phyloP scores from a whole-genome alignment of 495 filamentous ascomycete genomes.

The Aspergillus diversus region DNA sequence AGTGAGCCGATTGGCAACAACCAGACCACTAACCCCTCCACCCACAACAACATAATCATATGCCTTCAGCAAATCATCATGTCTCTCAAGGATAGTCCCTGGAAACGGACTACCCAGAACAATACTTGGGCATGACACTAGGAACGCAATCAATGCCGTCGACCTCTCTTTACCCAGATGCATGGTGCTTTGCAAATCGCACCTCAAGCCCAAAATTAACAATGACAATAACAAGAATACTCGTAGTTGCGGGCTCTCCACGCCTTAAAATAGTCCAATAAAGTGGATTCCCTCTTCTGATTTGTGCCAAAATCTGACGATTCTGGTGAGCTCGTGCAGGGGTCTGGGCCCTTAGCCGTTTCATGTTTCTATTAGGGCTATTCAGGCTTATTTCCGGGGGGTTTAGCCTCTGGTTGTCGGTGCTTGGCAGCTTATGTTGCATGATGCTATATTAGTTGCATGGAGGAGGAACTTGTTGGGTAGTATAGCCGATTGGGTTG shows the following conservation, averaged over 20 bases:
- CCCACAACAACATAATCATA: slow-evolving; percentile 28
- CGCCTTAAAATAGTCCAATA: neutral
- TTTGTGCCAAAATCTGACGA: slow-evolving; percentile 1
- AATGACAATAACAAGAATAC: neutral
- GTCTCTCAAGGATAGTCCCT: neutral
- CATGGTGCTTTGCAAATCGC: neutral
- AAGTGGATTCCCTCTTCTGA: neutral
- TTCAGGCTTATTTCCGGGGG: slow-evolving; percentile 1
- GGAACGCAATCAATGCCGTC: neutral
- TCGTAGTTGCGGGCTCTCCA: neutral
- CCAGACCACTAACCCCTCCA: slow-evolving; percentile 52
- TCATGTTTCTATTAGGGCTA: slow-evolving; percentile 1
- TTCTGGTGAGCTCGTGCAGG: neutral
- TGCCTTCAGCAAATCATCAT: neutral
- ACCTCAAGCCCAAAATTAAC: neutral
- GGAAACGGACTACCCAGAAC: neutral
- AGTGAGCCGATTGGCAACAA: slow-evolving; percentile 51
- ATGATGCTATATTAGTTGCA: neutral
- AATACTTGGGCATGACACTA: neutral
- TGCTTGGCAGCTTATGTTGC: neutral
- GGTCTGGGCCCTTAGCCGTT: neutral
- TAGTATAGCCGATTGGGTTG: slow-evolving; percentile 1
- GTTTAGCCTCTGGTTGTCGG: neutral
- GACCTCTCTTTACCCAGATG: neutral
- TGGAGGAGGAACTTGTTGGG: neutral